Base-by-base conservation (phyloP, 805 yeast species). In the Debaryomyces tyrocola region DNA sequence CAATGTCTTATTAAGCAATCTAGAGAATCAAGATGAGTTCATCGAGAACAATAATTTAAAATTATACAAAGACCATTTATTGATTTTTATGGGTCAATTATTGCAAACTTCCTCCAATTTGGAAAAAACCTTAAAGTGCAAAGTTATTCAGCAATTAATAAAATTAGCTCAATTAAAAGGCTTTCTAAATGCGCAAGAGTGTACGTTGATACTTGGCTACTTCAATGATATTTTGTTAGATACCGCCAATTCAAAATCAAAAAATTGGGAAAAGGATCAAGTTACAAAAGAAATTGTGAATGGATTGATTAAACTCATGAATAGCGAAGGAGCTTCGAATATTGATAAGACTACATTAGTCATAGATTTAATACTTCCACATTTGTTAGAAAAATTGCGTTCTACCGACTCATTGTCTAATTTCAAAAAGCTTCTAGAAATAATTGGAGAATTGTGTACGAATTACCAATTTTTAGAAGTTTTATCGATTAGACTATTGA, bases 101-200 rank as follows among this genome's bases (percentile, higher is more conserved):
- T 70, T 91, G 41, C 79, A 85, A 59, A 77, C 85, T 0, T 76
- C 87, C 0, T 82, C 96, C 0, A 76, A 74, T 29, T 67, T 80
- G 27, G 96, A 88, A 56, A 83, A 83, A 9, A 80, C 90, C 1
- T 71, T 90, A 46, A 76, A 90, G 56, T 75, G 85, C 21, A 67
- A 85, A 35, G 79, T 94, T 1, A 69, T 87, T 24, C 80, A 80
- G 44, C 87, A 86, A 38, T 73, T 90, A 42, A 74, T 82, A 0
- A 79, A 80, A 42, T 57, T 89, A 37, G 69, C 83, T 7, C 66
- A 72, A 27, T 66, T 87, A 53, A 62, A 66, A 2, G 67, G 66
- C 1, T 83, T 80, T 52, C 64, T 90, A 40, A 63, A 64, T 12
- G 51, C 56, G 3, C 78, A 79, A 43, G 96, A 90, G 53, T 62